phyloP scores from a whole-genome alignment of 345 rosid genomes.

The Geranium rotundifolium region DNA sequence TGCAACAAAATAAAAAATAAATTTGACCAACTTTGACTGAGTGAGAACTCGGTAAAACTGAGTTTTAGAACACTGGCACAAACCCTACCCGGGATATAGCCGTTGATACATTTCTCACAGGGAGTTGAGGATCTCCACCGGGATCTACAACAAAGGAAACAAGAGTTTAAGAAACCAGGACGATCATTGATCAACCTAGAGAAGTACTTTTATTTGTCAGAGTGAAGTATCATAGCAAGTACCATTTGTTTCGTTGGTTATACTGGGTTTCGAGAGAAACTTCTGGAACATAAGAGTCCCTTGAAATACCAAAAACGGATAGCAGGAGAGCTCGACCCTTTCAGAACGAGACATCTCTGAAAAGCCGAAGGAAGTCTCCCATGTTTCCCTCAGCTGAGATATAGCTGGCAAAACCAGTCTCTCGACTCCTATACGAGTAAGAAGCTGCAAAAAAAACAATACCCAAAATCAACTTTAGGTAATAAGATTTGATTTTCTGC shows the following conservation, averaged over 20 bases:
- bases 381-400: slow-evolving; percentile 13
- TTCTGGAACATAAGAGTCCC: slow-evolving; percentile 24
- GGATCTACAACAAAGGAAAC: not conserved
- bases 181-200: no score
- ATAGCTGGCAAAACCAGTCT: slow-evolving; percentile 24
- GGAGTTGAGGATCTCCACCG: not conserved
- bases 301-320: slow-evolving; percentile 19
- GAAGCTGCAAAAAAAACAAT: slow-evolving; percentile 13
- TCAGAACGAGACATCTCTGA: slow-evolving; percentile 16
- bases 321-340: slow-evolving; percentile 13
- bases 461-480: not conserved
- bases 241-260: slow-evolving; percentile 5
- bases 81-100: not conserved
- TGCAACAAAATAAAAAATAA: no score
- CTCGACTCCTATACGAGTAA: slow-evolving; percentile 17
- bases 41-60: no score
- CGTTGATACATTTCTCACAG: not conserved
- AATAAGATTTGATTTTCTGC: not conserved
- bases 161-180: not conserved
- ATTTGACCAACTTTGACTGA: no score
- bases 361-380: slow-evolving; percentile 27
- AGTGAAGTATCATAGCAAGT: not conserved
- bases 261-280: slow-evolving; percentile 1
- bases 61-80: not conserved
- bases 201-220: not conserved